Evolutionary conservation across 345 rosid species (phyloP).

Genomic region (Ailanthus altissimus): DNA sequence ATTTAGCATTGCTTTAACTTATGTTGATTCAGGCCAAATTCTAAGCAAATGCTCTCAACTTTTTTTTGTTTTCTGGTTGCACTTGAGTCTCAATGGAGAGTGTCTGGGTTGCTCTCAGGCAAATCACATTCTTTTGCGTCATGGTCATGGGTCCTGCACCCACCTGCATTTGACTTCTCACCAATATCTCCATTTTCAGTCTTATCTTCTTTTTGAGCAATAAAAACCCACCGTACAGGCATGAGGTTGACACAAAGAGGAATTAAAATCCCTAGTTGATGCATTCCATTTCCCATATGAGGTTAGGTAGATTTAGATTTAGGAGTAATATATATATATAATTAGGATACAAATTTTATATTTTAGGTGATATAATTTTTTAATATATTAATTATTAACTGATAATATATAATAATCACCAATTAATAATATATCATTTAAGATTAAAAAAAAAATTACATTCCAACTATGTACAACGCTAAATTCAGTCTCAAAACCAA

Average conservation of each 20-base stretch:
- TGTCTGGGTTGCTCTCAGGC: conserved; percentile 1
- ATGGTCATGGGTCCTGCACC: neutral
- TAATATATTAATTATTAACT: too few species aligned
- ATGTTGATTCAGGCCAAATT: neutral
- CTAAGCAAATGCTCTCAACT: neutral
- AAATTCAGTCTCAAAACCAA: neutral
- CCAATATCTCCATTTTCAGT: neutral
- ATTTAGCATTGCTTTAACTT: neutral
- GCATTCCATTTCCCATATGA: neutral
- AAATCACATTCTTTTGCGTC: neutral
- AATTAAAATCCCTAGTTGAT: neutral
- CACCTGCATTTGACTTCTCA: neutral
- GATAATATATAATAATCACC: too few species aligned
- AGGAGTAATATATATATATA: too few species aligned
- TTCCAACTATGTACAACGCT: too few species aligned
- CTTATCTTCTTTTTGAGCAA: conserved; percentile 1
- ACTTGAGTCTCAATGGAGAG: neutral
- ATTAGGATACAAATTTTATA: too few species aligned
- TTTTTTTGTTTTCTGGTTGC: neutral
- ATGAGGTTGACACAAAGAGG: neutral
- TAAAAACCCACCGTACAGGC: conserved; percentile 1
- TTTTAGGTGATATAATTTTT: too few species aligned
- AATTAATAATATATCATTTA: too few species aligned
- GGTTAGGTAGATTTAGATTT: too few species aligned
- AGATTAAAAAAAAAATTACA: too few species aligned